Evolutionary conservation across 192 early-diverging fungal species (phyloP), one percentile per base, ranked within the genome.

Genomic region (Entomortierella lignicola): DNA sequence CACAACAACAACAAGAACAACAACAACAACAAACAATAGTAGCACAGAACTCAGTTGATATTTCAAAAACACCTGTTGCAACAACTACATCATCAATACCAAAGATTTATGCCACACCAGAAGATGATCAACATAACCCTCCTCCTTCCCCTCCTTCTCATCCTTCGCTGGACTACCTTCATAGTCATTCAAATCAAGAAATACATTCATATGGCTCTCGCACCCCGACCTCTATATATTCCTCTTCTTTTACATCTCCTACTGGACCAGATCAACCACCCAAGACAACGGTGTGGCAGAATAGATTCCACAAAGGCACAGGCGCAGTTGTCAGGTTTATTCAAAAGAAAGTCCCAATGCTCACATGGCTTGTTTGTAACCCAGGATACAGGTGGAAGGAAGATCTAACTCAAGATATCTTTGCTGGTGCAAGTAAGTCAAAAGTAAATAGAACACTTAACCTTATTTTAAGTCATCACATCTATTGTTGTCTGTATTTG

Each of bases 351-450:
- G 32, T 79, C 8, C 75, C 75, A 5, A 65, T 79, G 23, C 44
- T 79, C 18, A 23, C 56, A 6, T 79, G 75, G 75, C 57, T 79
- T 11, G n/a, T 79, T 57, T 34, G 21, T n/a, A 42, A 61, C 41
- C 66, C 66, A 15, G 74, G 74, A 13, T 79, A 79, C 57, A 63
- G 64, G 52, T 79, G 75, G 75, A 55, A 63, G 29, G 48, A n/a
- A 29, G 29, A 70, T 58, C 32, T 70, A 7, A 62, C 68, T 0
- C 67, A 79, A 23, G 75, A 79, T 43, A 41, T 79, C 34, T 70
- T 79, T 61, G 75, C 75, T 32, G 75, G 75, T 20, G 61, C 60
- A 25, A 66, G 75, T 79, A 70, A 79, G 75, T 79, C 27, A 26
- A 34, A 20, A 47, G 44, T 12, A 47, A 47, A 47, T 47, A 12